Percentiles rank a stretch among this genome's conserved stretches.
Conservation (phyloP, 2,329 filamentous ascomycete genomes). For the Paracoccidioides lutzii region DNA sequence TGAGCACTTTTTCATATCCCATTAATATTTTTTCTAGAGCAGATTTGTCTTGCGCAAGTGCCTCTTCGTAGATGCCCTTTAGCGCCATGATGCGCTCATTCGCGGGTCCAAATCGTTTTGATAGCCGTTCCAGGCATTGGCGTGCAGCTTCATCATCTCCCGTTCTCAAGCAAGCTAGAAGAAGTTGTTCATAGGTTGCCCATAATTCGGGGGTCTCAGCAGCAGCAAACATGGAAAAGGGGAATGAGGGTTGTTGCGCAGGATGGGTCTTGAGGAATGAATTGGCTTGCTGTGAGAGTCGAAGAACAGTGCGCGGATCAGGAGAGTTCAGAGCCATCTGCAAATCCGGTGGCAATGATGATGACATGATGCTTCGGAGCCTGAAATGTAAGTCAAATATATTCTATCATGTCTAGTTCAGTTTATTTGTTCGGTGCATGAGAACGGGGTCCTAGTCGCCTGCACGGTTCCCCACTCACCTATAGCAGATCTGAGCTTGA, state of each 20-base stretch:
- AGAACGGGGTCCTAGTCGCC: no score
- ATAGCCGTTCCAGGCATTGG: slow-evolving; percentile 60
- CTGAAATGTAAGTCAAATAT: not conserved
- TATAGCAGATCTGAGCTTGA: not conserved
- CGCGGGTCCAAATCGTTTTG: slow-evolving; percentile 62
- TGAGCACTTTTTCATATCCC: slow-evolving; percentile 64
- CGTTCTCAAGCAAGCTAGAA: slow-evolving; percentile 71
- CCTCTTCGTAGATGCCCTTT: slow-evolving; percentile 72
- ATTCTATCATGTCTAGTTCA: not conserved
- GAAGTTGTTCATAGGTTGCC: slow-evolving; percentile 73
- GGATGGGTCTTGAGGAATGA: slow-evolving; percentile 37
- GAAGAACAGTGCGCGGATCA: slow-evolving; percentile 36
- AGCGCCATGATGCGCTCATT: slow-evolving; percentile 83
- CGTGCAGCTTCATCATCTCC: slow-evolving; percentile 70
- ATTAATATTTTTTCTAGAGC: slow-evolving; percentile 58
- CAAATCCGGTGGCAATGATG: slow-evolving; percentile 8
- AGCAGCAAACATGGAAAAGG: slow-evolving; percentile 38
- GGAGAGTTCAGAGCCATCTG: slow-evolving; percentile 15
- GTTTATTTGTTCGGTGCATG: not conserved
- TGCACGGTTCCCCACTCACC: not conserved
- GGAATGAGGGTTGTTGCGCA: slow-evolving; percentile 36
- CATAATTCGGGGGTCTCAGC: slow-evolving; percentile 68
- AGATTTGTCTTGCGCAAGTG: slow-evolving; percentile 53
- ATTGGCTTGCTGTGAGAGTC: slow-evolving; percentile 31
- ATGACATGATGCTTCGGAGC: not conserved